Conservation (phyloP, 345 rosid species). For the Gossypium mustelinum region DNA sequence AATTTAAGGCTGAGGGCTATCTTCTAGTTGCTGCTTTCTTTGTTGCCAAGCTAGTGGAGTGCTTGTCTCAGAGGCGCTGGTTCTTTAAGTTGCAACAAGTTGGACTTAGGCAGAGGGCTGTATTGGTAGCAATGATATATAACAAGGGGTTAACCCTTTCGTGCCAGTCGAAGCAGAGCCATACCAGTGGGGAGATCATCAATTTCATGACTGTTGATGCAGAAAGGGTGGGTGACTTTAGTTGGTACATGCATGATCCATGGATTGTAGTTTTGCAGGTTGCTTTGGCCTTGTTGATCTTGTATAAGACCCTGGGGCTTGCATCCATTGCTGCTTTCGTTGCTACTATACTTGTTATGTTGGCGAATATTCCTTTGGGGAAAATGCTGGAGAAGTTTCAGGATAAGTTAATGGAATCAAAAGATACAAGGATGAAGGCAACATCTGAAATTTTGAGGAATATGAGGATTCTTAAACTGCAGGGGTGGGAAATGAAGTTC, state of each 20-base stretch:
- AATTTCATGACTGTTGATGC: slow-evolving; percentile 63
- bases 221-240: slow-evolving; percentile 43
- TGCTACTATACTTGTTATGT: slow-evolving; percentile 39
- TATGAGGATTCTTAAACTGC: slow-evolving; percentile 76
- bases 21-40: slow-evolving; percentile 38
- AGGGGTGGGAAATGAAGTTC: slow-evolving; percentile 78
- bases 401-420: slow-evolving; percentile 47
- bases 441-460: slow-evolving; percentile 60
- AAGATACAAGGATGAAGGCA: slow-evolving; percentile 56
- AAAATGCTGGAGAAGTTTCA: slow-evolving; percentile 49
- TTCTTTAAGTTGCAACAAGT: slow-evolving; percentile 32
- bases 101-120: slow-evolving; percentile 48
- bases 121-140: slow-evolving; percentile 43
- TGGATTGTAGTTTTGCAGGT: slow-evolving; percentile 35
- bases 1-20: slow-evolving; percentile 40
- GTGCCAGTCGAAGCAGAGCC: slow-evolving; percentile 36
- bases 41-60: slow-evolving; percentile 53
- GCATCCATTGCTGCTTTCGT: slow-evolving; percentile 49
- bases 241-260: slow-evolving; percentile 48
- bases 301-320: slow-evolving; percentile 50
- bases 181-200: slow-evolving; percentile 62
- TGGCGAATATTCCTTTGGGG: slow-evolving; percentile 51
- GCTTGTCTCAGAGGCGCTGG: slow-evolving; percentile 49
- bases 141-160: slow-evolving; percentile 55
- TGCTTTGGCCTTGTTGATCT: slow-evolving; percentile 41